Conservation (phyloP, 768 basidiomycete species). For the Imleria badia region DNA sequence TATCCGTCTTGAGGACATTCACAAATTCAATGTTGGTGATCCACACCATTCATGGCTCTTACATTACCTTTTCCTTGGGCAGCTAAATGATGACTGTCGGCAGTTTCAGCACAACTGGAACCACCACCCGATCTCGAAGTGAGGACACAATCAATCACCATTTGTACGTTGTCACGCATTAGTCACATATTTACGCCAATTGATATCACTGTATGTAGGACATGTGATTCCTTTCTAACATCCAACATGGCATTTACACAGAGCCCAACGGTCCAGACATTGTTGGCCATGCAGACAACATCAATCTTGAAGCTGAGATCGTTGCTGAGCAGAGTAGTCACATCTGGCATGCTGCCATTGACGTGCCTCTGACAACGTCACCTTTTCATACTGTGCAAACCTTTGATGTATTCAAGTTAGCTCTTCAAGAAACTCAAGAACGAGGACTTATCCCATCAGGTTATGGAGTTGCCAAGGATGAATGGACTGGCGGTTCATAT, state of each 20-base stretch:
- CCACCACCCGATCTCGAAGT: too few relatives aligned
- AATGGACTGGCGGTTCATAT: background rate
- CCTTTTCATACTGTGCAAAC: background rate
- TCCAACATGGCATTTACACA: background rate
- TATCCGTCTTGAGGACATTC: constrained; percentile 30
- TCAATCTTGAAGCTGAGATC: background rate
- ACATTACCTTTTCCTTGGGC: constrained; percentile 39
- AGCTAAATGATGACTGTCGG: constrained; percentile 38
- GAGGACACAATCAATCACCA: background rate
- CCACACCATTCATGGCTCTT: constrained; percentile 44
- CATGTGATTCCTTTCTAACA: background rate
- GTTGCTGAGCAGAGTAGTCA: background rate
- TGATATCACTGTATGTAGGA: background rate
- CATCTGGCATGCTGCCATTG: background rate
- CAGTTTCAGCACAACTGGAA: too few relatives aligned
- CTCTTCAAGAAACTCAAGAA: background rate
- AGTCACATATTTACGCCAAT: too few relatives aligned
- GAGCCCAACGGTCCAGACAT: background rate
- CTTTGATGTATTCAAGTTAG: background rate
- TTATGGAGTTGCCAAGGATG: constrained; percentile 6
- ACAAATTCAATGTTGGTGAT: constrained; percentile 33
- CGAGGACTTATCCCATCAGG: background rate
- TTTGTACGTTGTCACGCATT: too few relatives aligned
- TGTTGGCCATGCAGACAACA: background rate
- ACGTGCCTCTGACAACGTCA: background rate